Percentiles rank a stretch among this genome's conserved stretches.
These are phyloP conservation scores for Rhizopogon salebrosus DNA, from an alignment of 768 basidiomycete species.

Conservation along the genomic window DNA sequence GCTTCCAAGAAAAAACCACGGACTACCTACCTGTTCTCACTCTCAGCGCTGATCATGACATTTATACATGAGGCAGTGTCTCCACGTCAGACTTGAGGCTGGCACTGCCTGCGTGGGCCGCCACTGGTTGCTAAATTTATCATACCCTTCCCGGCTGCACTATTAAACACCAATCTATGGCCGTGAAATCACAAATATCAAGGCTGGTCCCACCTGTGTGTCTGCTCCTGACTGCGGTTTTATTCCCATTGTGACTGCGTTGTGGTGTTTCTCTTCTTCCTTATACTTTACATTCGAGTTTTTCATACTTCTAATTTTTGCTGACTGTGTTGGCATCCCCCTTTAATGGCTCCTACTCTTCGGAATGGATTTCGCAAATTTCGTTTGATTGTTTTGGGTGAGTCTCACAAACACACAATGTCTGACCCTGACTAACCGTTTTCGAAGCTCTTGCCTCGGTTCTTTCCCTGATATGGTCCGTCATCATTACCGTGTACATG, in stretches of 20 bases:
- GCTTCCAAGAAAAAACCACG: no score
- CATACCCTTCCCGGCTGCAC: not conserved
- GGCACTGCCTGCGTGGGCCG: slow-evolving; percentile 2
- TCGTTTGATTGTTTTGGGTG: slow-evolving; percentile 31
- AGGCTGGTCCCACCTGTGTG: slow-evolving; percentile 7
- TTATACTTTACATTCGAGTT: slow-evolving; percentile 1
- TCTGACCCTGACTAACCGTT: not conserved
- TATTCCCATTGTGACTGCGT: slow-evolving; percentile 1
- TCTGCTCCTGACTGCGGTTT: slow-evolving; percentile 8
- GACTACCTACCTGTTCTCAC: no score
- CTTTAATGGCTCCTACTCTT: slow-evolving; percentile 15
- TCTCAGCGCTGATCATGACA: not conserved
- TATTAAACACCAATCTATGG: not conserved
- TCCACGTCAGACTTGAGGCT: slow-evolving; percentile 1
- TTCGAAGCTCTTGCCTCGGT: slow-evolving; percentile 27
- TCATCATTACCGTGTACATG: slow-evolving; percentile 30
- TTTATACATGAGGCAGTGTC: not conserved
- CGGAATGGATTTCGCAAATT: slow-evolving; percentile 30
- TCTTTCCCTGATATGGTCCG: slow-evolving; percentile 27
- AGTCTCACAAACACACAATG: slow-evolving; percentile 6
- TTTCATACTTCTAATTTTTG: not conserved
- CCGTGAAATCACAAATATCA: not conserved
- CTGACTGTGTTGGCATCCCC: slow-evolving; percentile 8
- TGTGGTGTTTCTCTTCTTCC: not conserved
- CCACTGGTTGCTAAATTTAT: slow-evolving; percentile 7